Base-by-base conservation (phyloP, 2,329 filamentous ascomycete genomes). In the Ophiostoma sp. region DNA sequence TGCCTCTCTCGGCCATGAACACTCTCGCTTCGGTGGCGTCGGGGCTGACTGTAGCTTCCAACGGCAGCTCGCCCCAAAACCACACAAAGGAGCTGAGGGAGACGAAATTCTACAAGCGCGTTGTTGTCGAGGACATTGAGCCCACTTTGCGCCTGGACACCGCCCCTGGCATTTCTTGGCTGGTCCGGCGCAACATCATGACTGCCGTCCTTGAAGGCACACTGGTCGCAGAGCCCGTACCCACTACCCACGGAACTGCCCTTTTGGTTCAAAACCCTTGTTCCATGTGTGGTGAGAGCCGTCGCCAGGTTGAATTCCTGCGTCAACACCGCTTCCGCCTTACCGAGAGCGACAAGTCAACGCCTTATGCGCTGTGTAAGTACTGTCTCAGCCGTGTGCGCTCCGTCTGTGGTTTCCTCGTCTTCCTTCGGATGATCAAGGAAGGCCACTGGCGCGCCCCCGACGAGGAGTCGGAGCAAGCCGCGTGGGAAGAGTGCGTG, bases 401-500 rank as follows among this genome's bases (percentile, higher is more conserved):
- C 66, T 90, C 92, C 0, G 93, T 92, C 1, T 97, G 95, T 77
- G 95, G 97, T 74, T 96, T 97, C 73, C 84, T 97, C 42, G 92
- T 92, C 1, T 98, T 98, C 75, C 78, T 99, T 68, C 86, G 94
- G 63, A 92, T 98, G 79, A 85, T 98, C 69, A 92, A 94, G 73
- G 94, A 97, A 74, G 95, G 95, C 2, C 90, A 97, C 74, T 95
- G 95, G 88, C 87, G 91, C 66, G 89, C 90, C 12, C 91, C 93
- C 64, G 91, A 90, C 68, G 86, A 90, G 52, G 92, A 95, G 65
- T 91, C 93, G 45, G 92, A 96, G 78, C 92, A 90, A 75, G 86
- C 87, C 41, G 92, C 93, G 0, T 99, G 95, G 95, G 94, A 98
- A 76, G 95, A 99, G 80, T 92, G 92, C 69, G 90, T 97, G 11